Evolutionary conservation across 108 stramenopile genomes (phyloP).

Genomic region (Pseudonitzschia pungens): DNA sequence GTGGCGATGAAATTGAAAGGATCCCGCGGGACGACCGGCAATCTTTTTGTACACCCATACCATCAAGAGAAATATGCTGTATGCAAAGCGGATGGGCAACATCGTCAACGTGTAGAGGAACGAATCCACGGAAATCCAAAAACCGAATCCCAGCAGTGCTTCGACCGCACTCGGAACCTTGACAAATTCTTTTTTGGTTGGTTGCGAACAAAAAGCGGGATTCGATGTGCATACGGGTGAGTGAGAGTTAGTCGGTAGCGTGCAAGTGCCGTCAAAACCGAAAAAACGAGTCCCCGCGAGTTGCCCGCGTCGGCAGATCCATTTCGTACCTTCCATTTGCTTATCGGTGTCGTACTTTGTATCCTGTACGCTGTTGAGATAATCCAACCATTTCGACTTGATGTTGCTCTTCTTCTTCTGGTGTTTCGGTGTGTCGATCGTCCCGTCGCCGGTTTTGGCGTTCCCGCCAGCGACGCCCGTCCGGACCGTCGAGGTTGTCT

Average conservation of each 20-base stretch:
- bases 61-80: constrained; percentile 52
- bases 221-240: no score
- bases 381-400: constrained; percentile 52
- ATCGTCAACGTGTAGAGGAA: constrained; percentile 93
- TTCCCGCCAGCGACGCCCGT: not conserved
- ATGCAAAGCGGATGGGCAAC: constrained; percentile 83
- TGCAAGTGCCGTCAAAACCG: no score
- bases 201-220: not conserved
- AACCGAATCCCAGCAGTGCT: constrained; percentile 84
- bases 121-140: constrained; percentile 90
- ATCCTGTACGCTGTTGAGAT: constrained; percentile 60
- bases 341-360: constrained; percentile 66
- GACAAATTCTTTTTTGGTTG: constrained; percentile 92
- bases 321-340: constrained; percentile 65
- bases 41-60: constrained; percentile 23
- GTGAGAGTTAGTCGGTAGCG: no score
- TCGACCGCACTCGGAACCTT: constrained; percentile 90
- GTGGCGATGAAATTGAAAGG: constrained; percentile 54
- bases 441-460: not conserved
- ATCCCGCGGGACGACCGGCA: constrained; percentile 8
- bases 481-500: not conserved
- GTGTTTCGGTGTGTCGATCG: constrained; percentile 11
- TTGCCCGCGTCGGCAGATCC: no score
- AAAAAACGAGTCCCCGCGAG: no score
- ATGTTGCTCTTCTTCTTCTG: constrained; percentile 16